phyloP scores from a whole-genome alignment of 2,329 filamentous ascomycete genomes.

The Escovopsis sp. region DNA sequence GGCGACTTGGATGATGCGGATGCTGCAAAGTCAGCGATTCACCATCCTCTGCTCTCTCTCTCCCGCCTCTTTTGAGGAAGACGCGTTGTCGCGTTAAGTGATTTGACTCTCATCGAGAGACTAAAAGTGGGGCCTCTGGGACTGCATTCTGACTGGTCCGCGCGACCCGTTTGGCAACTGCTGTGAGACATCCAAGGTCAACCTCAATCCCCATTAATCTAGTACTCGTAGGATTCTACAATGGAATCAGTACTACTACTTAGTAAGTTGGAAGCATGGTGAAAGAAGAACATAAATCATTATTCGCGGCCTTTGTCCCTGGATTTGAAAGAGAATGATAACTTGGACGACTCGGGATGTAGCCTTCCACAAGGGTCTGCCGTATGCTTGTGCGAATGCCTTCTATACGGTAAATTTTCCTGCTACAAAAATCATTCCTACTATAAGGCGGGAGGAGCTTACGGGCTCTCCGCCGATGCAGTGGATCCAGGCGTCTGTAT shows the following conservation, averaged over 20 bases:
- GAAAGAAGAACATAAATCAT: background rate
- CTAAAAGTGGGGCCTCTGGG: too few relatives aligned
- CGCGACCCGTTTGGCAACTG: too few relatives aligned
- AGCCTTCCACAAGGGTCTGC: background rate
- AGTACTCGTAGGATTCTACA: too few relatives aligned
- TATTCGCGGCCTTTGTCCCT: too few relatives aligned
- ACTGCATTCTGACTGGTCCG: too few relatives aligned
- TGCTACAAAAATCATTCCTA: conserved; percentile 6
- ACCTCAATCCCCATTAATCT: too few relatives aligned
- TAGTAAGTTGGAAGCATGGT: too few relatives aligned
- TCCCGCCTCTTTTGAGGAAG: background rate
- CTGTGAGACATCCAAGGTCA: too few relatives aligned
- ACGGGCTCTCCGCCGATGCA: conserved; percentile 18
- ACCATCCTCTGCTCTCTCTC: background rate
- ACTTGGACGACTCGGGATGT: background rate
- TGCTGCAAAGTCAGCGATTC: conserved; percentile 8
- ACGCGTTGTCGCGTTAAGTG: too few relatives aligned
- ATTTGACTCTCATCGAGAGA: too few relatives aligned
- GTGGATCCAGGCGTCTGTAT: conserved; percentile 14
- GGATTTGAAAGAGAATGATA: too few relatives aligned
- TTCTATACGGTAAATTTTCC: background rate
- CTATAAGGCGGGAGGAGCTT: conserved; percentile 18
- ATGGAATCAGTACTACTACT: too few relatives aligned
- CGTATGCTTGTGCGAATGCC: conserved; percentile 1
- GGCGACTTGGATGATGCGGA: conserved; percentile 8